Evolutionary conservation across 345 rosid species (phyloP).

Genomic region (Pugionium dolabratum): DNA sequence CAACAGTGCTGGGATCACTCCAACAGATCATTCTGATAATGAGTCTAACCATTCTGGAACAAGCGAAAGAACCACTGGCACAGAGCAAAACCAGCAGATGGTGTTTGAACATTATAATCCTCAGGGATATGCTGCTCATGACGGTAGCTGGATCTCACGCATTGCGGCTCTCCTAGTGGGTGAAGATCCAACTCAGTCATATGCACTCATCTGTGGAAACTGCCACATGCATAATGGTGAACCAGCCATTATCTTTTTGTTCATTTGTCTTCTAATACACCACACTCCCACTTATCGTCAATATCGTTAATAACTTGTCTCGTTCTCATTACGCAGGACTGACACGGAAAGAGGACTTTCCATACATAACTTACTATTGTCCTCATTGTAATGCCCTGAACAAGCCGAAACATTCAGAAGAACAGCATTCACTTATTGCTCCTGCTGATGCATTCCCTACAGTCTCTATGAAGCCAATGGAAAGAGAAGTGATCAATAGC

Average conservation of each 20-base stretch:
- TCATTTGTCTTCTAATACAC: neutral
- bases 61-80: conserved; percentile 32
- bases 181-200: conserved; percentile 92
- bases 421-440: conserved; percentile 25
- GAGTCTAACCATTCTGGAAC: conserved; percentile 45
- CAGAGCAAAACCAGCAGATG: conserved; percentile 54
- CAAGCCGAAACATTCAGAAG: conserved; percentile 55
- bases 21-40: conserved; percentile 40
- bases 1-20: conserved; percentile 49
- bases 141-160: conserved; percentile 89
- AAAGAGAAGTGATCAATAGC: conserved; percentile 22
- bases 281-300: neutral
- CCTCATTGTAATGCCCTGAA: conserved; percentile 86
- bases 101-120: conserved; percentile 67
- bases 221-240: conserved; percentile 95
- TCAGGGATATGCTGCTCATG: conserved; percentile 51
- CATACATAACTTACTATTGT: conserved; percentile 71
- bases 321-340: conserved; percentile 57
- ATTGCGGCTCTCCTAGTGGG: conserved; percentile 93
- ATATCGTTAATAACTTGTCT: neutral
- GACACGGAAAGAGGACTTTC: conserved; percentile 75
- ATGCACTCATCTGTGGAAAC: conserved; percentile 91
- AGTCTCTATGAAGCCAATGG: conserved; percentile 22
- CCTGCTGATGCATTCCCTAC: neutral
- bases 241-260: conserved; percentile 26